These are phyloP conservation scores for Mortierella sp. DNA, from an alignment of 371 early-diverging fungal species.

Conservation along the genomic window DNA sequence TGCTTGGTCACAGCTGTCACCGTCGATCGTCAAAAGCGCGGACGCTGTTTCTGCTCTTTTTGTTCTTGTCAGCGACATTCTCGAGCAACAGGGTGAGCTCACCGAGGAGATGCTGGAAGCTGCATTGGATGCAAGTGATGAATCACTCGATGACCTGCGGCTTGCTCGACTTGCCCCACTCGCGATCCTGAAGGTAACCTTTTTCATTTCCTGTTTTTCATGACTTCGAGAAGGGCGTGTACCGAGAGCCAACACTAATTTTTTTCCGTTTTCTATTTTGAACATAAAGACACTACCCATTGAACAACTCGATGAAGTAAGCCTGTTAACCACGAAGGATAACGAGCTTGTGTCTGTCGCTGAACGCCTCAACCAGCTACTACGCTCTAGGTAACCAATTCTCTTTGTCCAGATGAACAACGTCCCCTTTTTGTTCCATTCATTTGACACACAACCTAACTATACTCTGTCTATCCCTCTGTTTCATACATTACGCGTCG, in stretches of 20 bases:
- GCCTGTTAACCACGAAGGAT: neutral
- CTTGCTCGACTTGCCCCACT: constrained; percentile 28
- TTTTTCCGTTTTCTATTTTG: neutral
- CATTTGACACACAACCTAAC: neutral
- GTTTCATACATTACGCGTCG: neutral
- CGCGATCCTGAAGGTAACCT: constrained; percentile 32
- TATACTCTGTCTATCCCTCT: neutral
- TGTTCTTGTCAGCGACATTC: neutral
- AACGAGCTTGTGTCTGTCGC: neutral
- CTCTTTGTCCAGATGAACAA: too few relatives aligned
- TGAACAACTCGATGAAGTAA: neutral
- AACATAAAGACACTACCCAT: neutral
- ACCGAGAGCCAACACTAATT: too few relatives aligned
- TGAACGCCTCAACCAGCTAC: neutral
- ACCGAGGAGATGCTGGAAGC: constrained; percentile 26
- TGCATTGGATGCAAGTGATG: constrained; percentile 38
- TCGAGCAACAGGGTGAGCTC: constrained; percentile 32
- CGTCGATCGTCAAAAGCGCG: constrained; percentile 12
- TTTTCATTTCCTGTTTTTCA: neutral
- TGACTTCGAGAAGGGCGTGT: neutral
- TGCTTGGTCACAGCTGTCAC: constrained; percentile 31
- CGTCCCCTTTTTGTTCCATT: too few relatives aligned
- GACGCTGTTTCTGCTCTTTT: constrained; percentile 20
- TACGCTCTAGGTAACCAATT: neutral
- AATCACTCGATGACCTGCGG: constrained; percentile 40